Conservation (phyloP, 129 eudicot species). For the Solidago caesia region DNA sequence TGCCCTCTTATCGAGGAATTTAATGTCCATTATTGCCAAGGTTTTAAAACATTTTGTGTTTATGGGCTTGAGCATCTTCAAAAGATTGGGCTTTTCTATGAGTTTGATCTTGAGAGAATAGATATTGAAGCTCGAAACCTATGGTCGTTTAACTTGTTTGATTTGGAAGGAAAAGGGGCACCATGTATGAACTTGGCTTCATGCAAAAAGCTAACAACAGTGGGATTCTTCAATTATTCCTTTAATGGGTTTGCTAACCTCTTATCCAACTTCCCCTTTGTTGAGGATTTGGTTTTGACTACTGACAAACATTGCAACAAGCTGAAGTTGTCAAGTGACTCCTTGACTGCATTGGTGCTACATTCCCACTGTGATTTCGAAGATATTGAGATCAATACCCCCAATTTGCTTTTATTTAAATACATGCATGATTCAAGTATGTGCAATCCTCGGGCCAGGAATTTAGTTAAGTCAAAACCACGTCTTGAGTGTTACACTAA, state of each 20-base stretch:
- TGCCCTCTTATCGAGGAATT: constrained; percentile 10
- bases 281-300: background rate
- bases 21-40: background rate
- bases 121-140: constrained; percentile 7
- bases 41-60: background rate
- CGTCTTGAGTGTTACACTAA: background rate
- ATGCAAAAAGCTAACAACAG: background rate
- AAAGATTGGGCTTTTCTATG: background rate
- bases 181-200: background rate
- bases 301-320: background rate
- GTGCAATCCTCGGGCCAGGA: background rate
- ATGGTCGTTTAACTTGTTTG: background rate
- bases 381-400: background rate
- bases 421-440: background rate
- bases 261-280: background rate
- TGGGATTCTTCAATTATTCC: background rate
- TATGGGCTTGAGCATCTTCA: background rate
- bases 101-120: background rate
- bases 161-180: background rate
- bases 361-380: background rate
- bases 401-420: constrained; percentile 3
- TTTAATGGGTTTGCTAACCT: background rate
- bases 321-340: background rate
- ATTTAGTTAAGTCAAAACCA: background rate
- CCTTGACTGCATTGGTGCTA: background rate